These are phyloP conservation scores for Pharnaceum exiguum DNA, from an alignment of 148 eudicot genomes.

Conservation along the genomic window DNA sequence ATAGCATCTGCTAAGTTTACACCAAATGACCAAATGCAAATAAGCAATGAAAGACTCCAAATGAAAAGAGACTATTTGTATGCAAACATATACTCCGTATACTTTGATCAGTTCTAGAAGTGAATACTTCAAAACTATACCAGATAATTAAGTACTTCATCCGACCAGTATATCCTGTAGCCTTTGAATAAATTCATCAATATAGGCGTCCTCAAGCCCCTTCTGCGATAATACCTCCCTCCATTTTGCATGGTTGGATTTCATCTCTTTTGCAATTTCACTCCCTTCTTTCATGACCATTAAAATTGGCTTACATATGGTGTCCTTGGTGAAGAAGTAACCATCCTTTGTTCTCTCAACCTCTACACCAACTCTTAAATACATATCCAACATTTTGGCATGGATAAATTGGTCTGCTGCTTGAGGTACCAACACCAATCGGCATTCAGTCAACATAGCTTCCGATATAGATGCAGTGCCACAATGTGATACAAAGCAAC, in stretches of 20 bases:
- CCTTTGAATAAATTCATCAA: constrained; percentile 23
- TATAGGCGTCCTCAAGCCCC: constrained; percentile 22
- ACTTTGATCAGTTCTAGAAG: no score
- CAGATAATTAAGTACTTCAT: no score
- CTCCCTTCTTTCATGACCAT: constrained; percentile 22
- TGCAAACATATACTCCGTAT: no score
- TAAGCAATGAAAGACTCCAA: no score
- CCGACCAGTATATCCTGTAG: not conserved
- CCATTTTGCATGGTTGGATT: constrained; percentile 26
- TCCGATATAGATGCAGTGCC: constrained; percentile 32
- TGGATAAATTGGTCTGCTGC: constrained; percentile 24
- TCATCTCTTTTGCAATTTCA: constrained; percentile 16
- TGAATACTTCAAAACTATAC: no score
- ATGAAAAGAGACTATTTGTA: no score
- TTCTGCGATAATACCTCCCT: constrained; percentile 24
- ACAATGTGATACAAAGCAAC: constrained; percentile 35
- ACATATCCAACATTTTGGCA: constrained; percentile 23
- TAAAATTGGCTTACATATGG: constrained; percentile 16
- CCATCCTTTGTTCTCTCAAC: constrained; percentile 28
- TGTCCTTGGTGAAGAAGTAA: constrained; percentile 16
- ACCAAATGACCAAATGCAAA: no score
- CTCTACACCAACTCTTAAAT: constrained; percentile 30
- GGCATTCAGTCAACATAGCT: constrained; percentile 31
- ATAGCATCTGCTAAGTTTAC: no score
- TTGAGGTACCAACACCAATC: constrained; percentile 29